Base-by-base conservation (phyloP, 2,329 filamentous ascomycete genomes). In the Ceratocystis harringtonii region DNA sequence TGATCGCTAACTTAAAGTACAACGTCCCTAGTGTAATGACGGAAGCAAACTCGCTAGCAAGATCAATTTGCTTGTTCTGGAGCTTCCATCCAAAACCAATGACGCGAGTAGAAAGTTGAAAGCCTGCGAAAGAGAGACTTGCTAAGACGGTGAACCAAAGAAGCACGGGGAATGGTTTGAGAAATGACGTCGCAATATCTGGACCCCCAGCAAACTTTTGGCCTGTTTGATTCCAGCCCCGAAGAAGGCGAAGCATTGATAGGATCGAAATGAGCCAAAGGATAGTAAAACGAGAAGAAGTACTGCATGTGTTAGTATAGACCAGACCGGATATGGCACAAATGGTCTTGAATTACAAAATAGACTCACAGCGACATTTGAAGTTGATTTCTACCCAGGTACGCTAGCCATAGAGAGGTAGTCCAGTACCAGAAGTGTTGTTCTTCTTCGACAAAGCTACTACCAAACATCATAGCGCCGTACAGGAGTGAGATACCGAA, bases 391-490 rank as follows among this genome's bases (percentile, higher is more conserved):
- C 81, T 69, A 41, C 78, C 78, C 12, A 87, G 75, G 36, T 79
- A 77, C 1, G 78, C 75, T 41, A 88, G 72, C 89, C 89, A 95
- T 5, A 84, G 81, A 0, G 87, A 85, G 0, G 87, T 82, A 1
- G 84, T 76, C 91, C 92, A 97, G 75, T 99, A 97, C 94, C 94
- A 99, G 73, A 96, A 96, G 70, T 97, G 90, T 62, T 99, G 94
- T 74, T 99, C 94, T 76, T 99, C 94, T 75, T 99, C 94, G 1
- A 99, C 90, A 73, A 94, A 99, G 72, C 92, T 97, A 73, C 90
- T 96, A 8, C 92, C 92, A 75, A 97, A 97, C 92, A 97, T 97
- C 84, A 96, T 95, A 45, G 84, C 74, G 1, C 86, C 85, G 72
- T 97, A 96, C 28, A 36, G 25, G 0, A 85, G 61, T 0, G 81